These are phyloP conservation scores for Petrea volubilis DNA, from an alignment of 257 asterid species.

Conservation along the genomic window DNA sequence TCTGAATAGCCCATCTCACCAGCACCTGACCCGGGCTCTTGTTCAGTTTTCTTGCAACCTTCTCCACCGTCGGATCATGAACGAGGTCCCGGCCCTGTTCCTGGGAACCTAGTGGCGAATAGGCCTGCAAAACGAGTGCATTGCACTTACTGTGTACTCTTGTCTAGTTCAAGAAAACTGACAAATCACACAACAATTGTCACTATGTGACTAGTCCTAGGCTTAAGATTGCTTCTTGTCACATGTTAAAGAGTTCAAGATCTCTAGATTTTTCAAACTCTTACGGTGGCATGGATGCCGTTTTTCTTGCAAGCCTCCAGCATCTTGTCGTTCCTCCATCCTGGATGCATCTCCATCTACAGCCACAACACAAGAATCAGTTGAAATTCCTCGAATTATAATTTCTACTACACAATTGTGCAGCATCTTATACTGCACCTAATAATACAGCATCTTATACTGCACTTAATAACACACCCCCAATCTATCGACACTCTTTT, in stretches of 20 bases:
- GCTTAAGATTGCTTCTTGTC: not conserved
- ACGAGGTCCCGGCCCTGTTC: conserved; percentile 44
- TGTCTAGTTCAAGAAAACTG: too few relatives aligned
- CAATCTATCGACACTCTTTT: too few relatives aligned
- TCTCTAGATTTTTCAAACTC: too few relatives aligned
- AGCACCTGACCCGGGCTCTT: conserved; percentile 76
- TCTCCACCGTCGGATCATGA: conserved; percentile 59
- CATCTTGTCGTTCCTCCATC: conserved; percentile 87
- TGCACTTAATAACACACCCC: too few relatives aligned
- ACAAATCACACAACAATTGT: too few relatives aligned
- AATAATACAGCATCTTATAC: too few relatives aligned
- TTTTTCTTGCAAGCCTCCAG: conserved; percentile 58
- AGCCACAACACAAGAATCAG: not conserved
- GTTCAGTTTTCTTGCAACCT: conserved; percentile 49
- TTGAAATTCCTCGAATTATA: too few relatives aligned
- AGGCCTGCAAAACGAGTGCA: conserved; percentile 59
- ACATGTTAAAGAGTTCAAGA: too few relatives aligned
- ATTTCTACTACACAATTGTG: too few relatives aligned
- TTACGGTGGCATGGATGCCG: conserved; percentile 62
- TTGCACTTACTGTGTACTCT: too few relatives aligned
- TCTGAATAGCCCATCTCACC: conserved; percentile 72
- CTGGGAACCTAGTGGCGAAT: conserved; percentile 69
- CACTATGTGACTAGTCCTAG: not conserved
- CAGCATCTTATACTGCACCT: too few relatives aligned
- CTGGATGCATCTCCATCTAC: conserved; percentile 91